phyloP scores from a whole-genome alignment of 495 filamentous ascomycete genomes.

The Tuber calosporum region DNA sequence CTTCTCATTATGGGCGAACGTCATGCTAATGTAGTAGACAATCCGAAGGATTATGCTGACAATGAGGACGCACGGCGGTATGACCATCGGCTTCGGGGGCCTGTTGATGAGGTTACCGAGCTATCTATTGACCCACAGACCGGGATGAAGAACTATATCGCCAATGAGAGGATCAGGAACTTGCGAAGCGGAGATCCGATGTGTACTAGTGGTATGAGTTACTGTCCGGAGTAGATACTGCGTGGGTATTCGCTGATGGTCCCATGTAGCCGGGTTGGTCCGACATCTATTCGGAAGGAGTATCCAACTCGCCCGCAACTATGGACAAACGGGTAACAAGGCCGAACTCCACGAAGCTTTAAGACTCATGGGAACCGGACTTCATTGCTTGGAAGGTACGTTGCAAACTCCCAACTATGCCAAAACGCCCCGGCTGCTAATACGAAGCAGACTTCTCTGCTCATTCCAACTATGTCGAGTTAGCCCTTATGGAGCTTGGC shows the following conservation, averaged over 20 bases:
- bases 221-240: background rate
- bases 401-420: background rate
- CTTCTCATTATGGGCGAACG: background rate
- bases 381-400: conserved; percentile 75
- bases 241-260: background rate
- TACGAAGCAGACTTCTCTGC: conserved; percentile 62
- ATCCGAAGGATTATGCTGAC: conserved; percentile 73
- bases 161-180: conserved; percentile 66
- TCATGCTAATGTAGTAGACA: conserved; percentile 45
- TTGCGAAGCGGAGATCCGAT: conserved; percentile 53
- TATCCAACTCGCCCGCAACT: conserved; percentile 67
- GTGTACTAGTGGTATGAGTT: conserved; percentile 35
- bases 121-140: conserved; percentile 66
- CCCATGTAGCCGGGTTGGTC: conserved; percentile 55
- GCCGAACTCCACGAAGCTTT: conserved; percentile 76
- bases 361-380: conserved; percentile 72
- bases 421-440: background rate
- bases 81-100: conserved; percentile 68
- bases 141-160: conserved; percentile 90
- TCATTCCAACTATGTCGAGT: conserved; percentile 83
- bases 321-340: conserved; percentile 55
- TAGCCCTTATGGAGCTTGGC: conserved; percentile 75
- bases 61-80: conserved; percentile 78
- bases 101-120: conserved; percentile 70
- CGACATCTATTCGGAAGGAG: conserved; percentile 62